Evolutionary conservation across 2,329 filamentous ascomycete genomes (phyloP), one percentile per base, ranked within the genome.

Genomic region (Pestalotiopsis sp.): DNA sequence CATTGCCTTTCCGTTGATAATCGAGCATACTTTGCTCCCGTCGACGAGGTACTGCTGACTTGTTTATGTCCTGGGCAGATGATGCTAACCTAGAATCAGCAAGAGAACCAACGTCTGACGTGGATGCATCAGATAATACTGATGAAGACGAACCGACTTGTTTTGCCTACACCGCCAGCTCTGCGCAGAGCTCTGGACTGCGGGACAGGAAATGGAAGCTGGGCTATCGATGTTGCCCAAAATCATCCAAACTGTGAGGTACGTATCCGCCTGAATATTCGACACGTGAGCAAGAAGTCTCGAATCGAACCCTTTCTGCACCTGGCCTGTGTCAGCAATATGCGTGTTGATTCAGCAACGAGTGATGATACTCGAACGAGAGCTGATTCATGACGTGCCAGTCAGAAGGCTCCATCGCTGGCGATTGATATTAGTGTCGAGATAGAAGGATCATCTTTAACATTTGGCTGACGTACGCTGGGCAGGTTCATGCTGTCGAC

Each of bases 401-500:
- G 7, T 1, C 6, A 36, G 31, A 36, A 2, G 31, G 31, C 31
- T 36, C 27, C 31, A 36, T 36, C 31, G 31, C 7, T 36, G 31
- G 31, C 31, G 31, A 36, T 36, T 6, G 7, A 36, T 36, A 9
- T 36, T 5, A 9, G 31, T 9, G 7, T 36, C 2, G 31, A 9
- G 31, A 9, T 36, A 9, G 7, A 2, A 36, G 6, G 31, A 7
- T 36, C 6, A 36, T 36, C 31, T 9, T 36, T 36, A 9, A 9
- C 31, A 36, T 36, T 36, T 9, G 31, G 61, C 61, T 45, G 14
- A 49, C 38, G 5, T 49, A 40, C 3, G 31, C 14, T 31, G 13
- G 27, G n/a, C 71, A 93, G 91, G 90, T 93, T 11, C 84, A 91
- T 71, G 92, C 89, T 11, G 85, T 93, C 74, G 92, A 94, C 76